Conservation (phyloP, 2,329 filamentous ascomycete genomes). For the Tothia fuscella region DNA sequence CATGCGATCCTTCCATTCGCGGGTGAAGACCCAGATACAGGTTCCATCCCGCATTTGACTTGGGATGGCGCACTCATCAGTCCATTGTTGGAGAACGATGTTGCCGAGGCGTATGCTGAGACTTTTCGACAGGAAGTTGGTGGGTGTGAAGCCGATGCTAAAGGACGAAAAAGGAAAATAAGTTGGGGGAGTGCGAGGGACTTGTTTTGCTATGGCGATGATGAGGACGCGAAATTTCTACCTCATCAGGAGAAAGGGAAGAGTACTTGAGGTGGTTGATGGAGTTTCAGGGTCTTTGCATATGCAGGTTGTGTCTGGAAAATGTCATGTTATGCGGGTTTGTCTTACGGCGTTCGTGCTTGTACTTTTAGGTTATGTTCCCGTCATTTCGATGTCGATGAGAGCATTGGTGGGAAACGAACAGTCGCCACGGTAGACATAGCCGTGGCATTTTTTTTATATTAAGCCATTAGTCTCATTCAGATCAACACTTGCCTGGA, state of each 20-base stretch:
- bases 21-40: constrained; percentile 35
- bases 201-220: constrained; percentile 50
- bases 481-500: too few species aligned
- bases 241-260: too few species aligned
- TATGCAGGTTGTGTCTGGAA: neutral
- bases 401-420: neutral
- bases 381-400: neutral
- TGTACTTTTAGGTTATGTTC: neutral
- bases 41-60: constrained; percentile 45
- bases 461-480: neutral
- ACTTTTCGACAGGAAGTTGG: constrained; percentile 55
- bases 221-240: too few species aligned
- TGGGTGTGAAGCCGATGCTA: constrained; percentile 41
- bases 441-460: neutral
- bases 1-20: constrained; percentile 37
- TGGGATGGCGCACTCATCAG: constrained; percentile 48
- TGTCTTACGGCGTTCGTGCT: neutral
- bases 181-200: constrained; percentile 39
- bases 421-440: too few species aligned
- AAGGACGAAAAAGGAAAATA: constrained; percentile 22
- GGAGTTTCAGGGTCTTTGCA: neutral
- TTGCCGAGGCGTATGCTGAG: constrained; percentile 41
- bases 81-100: constrained; percentile 29
- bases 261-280: neutral
- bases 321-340: neutral